Evolutionary conservation across 768 basidiomycete species (phyloP).

Genomic region (Mycena maculata): DNA sequence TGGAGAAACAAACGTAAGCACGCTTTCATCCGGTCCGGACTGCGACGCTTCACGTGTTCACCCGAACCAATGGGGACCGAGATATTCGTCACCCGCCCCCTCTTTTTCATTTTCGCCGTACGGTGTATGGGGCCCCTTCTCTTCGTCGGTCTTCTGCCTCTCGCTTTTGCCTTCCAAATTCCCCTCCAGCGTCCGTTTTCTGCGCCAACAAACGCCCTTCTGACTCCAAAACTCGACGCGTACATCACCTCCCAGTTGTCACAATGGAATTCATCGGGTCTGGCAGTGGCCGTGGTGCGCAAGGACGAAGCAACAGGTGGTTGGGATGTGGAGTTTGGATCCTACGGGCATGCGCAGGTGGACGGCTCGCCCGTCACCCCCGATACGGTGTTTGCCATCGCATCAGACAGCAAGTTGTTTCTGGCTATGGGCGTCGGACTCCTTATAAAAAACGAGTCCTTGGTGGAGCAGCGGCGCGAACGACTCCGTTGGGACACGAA

Average conservation of each 20-base stretch:
- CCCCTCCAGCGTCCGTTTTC: conserved; percentile 10
- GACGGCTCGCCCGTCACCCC: conserved; percentile 52
- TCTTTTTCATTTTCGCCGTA: no score
- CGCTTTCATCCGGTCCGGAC: no score
- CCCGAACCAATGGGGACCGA: no score
- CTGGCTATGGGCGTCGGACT: conserved; percentile 53
- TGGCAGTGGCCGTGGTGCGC: conserved; percentile 54
- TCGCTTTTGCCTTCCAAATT: conserved; percentile 1
- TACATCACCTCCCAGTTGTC: conserved; percentile 38
- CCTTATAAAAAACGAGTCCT: conserved; percentile 51
- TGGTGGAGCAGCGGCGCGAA: conserved; percentile 44
- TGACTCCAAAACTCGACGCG: conserved; percentile 30
- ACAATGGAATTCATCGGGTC: conserved; percentile 54
- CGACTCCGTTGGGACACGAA: conserved; percentile 53
- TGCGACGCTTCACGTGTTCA: no score
- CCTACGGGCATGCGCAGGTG: conserved; percentile 50
- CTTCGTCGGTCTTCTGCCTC: background rate
- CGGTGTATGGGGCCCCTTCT: no score
- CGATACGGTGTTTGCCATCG: conserved; percentile 58
- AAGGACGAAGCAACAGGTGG: conserved; percentile 41
- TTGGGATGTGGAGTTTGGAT: conserved; percentile 53
- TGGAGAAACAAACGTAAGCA: no score
- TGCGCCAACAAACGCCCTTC: conserved; percentile 1
- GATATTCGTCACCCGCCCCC: no score
- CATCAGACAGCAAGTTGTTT: conserved; percentile 58